phyloP scores from a whole-genome alignment of 2,329 filamentous ascomycete genomes.

The Xylariaceae sp. region DNA sequence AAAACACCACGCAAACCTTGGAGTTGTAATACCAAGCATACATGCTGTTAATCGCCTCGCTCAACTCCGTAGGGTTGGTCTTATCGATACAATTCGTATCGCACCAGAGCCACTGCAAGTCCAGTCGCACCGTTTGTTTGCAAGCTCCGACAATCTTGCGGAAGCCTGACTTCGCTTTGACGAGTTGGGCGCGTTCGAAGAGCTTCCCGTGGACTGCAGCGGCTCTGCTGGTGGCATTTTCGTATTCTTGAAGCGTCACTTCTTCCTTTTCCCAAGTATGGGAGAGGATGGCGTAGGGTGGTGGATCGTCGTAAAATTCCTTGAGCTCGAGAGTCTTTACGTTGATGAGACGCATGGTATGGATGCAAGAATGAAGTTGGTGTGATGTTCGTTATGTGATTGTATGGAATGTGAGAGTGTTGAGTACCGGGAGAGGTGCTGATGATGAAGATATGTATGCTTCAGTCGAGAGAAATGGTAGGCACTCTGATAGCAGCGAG shows the following conservation, averaged over 20 bases:
- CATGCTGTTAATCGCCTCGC: slow-evolving; percentile 37
- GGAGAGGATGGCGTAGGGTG: slow-evolving; percentile 37
- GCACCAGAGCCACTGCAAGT: slow-evolving; percentile 30
- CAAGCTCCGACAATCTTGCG: slow-evolving; percentile 32
- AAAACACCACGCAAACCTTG: slow-evolving; percentile 31
- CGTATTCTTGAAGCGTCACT: slow-evolving; percentile 29
- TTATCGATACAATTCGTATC: slow-evolving; percentile 38
- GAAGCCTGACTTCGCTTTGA: slow-evolving; percentile 28
- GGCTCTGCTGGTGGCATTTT: not conserved
- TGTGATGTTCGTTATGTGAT: no score
- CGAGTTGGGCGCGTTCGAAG: slow-evolving; percentile 7
- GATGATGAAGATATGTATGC: no score
- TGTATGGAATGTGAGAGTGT: no score
- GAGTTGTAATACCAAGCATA: slow-evolving; percentile 31
- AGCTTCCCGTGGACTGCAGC: not conserved
- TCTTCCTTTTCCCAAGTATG: slow-evolving; percentile 36
- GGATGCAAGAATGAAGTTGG: not conserved
- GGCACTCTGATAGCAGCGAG: no score
- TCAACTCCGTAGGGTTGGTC: slow-evolving; percentile 31
- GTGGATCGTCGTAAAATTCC: slow-evolving; percentile 27
- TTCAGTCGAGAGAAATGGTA: no score
- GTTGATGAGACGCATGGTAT: slow-evolving; percentile 36
- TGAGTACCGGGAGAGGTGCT: no score
- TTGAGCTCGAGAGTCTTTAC: slow-evolving; percentile 31
- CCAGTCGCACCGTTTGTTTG: slow-evolving; percentile 24